A percentile compares a stretch with the other conserved stretches of the same genome.
These are phyloP conservation scores for Yamadazyma diddensiae DNA, from an alignment of 1,139 yeast species.

Conservation along the genomic window DNA sequence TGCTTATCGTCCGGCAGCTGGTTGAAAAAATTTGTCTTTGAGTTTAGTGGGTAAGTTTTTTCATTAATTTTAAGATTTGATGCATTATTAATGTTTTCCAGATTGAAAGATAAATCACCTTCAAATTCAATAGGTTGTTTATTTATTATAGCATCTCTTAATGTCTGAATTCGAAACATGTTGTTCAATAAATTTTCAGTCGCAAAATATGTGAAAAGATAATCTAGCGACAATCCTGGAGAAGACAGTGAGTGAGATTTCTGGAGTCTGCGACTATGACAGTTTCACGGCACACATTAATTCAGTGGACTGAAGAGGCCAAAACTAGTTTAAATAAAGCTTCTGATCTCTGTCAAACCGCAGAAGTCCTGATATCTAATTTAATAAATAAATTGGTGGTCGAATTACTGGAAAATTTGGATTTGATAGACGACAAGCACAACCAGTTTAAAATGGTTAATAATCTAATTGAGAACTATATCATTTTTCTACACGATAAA, in stretches of 20 bases:
- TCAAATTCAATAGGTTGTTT: conserved; percentile 22
- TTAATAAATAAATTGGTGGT: conserved; percentile 13
- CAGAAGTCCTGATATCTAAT: conserved; percentile 22
- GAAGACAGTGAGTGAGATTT: no score
- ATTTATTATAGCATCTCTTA: conserved; percentile 9
- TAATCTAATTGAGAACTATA: conserved; percentile 12
- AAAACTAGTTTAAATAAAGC: conserved; percentile 26
- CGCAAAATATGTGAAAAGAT: no score
- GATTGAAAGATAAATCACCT: conserved; percentile 6
- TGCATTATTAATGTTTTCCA: conserved; percentile 35
- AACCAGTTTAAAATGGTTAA: conserved; percentile 18
- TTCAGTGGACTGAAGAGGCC: conserved; percentile 7
- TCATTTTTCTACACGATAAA: conserved; percentile 9
- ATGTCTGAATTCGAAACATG: conserved; percentile 8
- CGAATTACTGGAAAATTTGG: conserved; percentile 20
- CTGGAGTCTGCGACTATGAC: neutral
- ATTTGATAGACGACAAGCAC: conserved; percentile 21
- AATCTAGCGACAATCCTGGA: no score
- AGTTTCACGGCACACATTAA: neutral
- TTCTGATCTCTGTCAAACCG: conserved; percentile 30
- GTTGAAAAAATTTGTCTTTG: conserved; percentile 55
- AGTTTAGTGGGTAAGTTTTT: conserved; percentile 31
- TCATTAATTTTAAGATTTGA: conserved; percentile 32
- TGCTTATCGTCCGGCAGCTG: conserved; percentile 42
- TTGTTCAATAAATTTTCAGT: neutral